phyloP scores from a whole-genome alignment of 192 early-diverging fungal species.

The Backusella luteola region DNA sequence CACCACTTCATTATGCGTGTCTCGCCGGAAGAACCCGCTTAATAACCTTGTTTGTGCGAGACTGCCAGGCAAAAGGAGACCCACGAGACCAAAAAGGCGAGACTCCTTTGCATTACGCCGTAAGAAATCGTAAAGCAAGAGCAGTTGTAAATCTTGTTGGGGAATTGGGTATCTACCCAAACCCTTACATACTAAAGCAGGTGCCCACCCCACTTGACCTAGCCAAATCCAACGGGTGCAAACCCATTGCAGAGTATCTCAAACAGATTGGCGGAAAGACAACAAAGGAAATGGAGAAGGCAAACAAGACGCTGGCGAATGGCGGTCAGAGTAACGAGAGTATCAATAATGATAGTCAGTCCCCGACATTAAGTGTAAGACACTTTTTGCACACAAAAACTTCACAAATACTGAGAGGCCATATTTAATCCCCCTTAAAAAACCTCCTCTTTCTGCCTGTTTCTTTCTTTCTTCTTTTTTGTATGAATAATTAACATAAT shows the following conservation, averaged over 20 bases:
- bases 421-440: background rate
- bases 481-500: background rate
- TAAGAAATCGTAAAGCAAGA: conserved; percentile 17
- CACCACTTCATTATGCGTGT: conserved; percentile 33
- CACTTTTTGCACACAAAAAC: conserved; percentile 2
- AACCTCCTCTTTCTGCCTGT: background rate
- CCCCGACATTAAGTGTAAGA: background rate
- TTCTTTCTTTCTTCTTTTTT: background rate
- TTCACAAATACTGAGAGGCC: conserved; percentile 9
- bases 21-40: conserved; percentile 7
- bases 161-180: conserved; percentile 23
- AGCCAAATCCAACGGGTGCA: conserved; percentile 18
- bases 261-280: conserved; percentile 17
- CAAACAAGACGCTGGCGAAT: background rate
- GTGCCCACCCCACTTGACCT: conserved; percentile 28
- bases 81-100: conserved; percentile 23
- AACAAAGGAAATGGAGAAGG: conserved; percentile 30
- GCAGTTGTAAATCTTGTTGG: conserved; percentile 19
- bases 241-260: conserved; percentile 19
- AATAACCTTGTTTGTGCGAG: conserved; percentile 17
- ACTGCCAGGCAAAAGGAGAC: conserved; percentile 7
- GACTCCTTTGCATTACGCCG: conserved; percentile 32
- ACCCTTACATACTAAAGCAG: conserved; percentile 23
- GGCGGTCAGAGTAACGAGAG: background rate
- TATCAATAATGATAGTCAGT: background rate